phyloP scores from a whole-genome alignment of 1,284 basidiomycete genomes.

The Hemileia vastatrix region DNA sequence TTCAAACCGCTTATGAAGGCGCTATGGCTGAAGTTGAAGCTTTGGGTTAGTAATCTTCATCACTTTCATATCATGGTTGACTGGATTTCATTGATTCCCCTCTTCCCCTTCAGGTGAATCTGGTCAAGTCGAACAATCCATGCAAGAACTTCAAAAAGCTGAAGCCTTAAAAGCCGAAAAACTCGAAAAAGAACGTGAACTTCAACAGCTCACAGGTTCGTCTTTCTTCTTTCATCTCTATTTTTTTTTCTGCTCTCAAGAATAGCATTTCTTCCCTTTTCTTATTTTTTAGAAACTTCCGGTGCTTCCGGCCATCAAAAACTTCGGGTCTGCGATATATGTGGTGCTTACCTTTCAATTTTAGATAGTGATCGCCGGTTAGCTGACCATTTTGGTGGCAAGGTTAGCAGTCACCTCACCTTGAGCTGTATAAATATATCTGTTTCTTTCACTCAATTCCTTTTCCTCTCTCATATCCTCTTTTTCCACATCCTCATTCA shows the following conservation, averaged over 20 bases:
- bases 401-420: constrained; percentile 55
- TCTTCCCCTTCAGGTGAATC: constrained; percentile 61
- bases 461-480: constrained; percentile 8
- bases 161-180: constrained; percentile 96
- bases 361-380: constrained; percentile 96
- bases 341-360: constrained; percentile 94
- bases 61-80: constrained; percentile 25
- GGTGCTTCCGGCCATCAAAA: constrained; percentile 99
- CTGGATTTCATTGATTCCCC: constrained; percentile 24
- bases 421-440: neutral
- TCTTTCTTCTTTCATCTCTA: neutral
- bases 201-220: constrained; percentile 70
- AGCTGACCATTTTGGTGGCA: constrained; percentile 99
- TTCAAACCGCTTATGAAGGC: constrained; percentile 94
- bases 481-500: constrained; percentile 42
- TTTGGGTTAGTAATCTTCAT: constrained; percentile 55
- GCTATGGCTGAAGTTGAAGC: constrained; percentile 96
- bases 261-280: neutral
- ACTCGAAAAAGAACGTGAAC: constrained; percentile 88
- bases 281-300: constrained; percentile 61
- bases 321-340: constrained; percentile 96
- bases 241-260: neutral
- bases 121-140: constrained; percentile 95
- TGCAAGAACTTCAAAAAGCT: constrained; percentile 92
- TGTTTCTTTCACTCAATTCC: neutral